These are phyloP conservation scores for Lentinula lateritia DNA, from an alignment of 768 basidiomycete species.

Conservation along the genomic window DNA sequence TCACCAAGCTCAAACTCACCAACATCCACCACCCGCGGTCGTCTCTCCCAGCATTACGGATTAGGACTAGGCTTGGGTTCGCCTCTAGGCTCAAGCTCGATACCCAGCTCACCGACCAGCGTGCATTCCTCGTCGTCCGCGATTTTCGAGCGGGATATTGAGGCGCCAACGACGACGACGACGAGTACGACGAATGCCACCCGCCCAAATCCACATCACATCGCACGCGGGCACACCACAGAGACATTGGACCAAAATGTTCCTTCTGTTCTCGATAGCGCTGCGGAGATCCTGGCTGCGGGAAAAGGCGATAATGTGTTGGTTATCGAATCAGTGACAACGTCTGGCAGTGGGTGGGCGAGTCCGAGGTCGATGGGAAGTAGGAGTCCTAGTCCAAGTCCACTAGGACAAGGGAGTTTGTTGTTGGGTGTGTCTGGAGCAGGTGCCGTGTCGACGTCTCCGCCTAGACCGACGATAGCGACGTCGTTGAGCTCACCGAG, in stretches of 20 bases:
- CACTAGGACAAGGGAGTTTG: slow-evolving; percentile 29
- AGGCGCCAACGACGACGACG: slow-evolving; percentile 27
- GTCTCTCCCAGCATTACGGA: background rate
- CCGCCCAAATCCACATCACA: slow-evolving; percentile 62
- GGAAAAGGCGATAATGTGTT: background rate
- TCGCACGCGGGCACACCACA: slow-evolving; percentile 64
- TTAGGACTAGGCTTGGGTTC: background rate
- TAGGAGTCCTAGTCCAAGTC: slow-evolving; percentile 69
- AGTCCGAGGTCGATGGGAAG: slow-evolving; percentile 43
- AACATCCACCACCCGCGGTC: background rate
- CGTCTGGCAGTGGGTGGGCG: slow-evolving; percentile 2
- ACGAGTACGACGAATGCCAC: background rate
- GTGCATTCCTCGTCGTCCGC: slow-evolving; percentile 76
- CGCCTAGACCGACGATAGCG: slow-evolving; percentile 1
- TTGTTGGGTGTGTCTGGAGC: slow-evolving; percentile 36
- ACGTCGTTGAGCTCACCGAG: slow-evolving; percentile 4
- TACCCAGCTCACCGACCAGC: slow-evolving; percentile 1
- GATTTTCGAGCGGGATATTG: slow-evolving; percentile 91
- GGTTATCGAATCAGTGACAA: background rate
- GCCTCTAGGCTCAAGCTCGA: background rate
- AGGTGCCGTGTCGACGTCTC: background rate
- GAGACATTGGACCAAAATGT: slow-evolving; percentile 76
- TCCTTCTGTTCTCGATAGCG: slow-evolving; percentile 81
- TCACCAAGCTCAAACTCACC: background rate
- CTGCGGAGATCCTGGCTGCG: slow-evolving; percentile 61